phyloP scores from a whole-genome alignment of 179 eudicot species.

The Monotropa hypopitys region DNA sequence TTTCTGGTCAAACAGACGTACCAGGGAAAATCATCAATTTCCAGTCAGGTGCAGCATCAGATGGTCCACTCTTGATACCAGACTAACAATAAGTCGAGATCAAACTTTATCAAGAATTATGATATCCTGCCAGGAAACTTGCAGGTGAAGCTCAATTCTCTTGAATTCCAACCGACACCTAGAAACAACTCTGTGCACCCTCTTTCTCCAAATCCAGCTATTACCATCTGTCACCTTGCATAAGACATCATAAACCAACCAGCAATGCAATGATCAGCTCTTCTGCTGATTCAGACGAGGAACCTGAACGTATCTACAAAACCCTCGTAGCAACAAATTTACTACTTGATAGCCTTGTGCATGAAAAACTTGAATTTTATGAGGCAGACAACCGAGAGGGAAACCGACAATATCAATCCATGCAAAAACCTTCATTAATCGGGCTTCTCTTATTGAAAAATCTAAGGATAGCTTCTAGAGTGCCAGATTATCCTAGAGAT shows the following conservation, averaged over 20 bases:
- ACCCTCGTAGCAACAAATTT: constrained; percentile 10
- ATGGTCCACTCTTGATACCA: constrained; percentile 6
- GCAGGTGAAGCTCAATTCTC: constrained; percentile 13
- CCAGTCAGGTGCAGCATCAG: constrained; percentile 14
- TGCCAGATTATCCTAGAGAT: constrained; percentile 9
- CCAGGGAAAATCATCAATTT: constrained; percentile 3
- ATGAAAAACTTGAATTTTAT: constrained; percentile 3
- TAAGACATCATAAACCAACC: constrained; percentile 8
- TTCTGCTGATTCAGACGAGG: constrained; percentile 14
- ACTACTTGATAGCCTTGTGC: background rate
- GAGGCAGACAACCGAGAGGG: constrained; percentile 8
- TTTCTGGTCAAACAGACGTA: constrained; percentile 4
- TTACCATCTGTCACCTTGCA: constrained; percentile 14
- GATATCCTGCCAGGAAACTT: background rate
- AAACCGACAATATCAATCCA: constrained; percentile 4
- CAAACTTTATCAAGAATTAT: background rate
- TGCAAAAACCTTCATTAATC: constrained; percentile 6
- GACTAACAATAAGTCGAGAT: constrained; percentile 11
- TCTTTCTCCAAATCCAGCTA: constrained; percentile 14
- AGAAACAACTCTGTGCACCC: constrained; percentile 11
- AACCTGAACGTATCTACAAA: constrained; percentile 11
- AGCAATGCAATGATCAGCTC: background rate
- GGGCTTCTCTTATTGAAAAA: constrained; percentile 10
- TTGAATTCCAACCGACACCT: background rate
- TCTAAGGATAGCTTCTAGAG: background rate